These are phyloP conservation scores for Globomyces pollinis-pini DNA, from an alignment of 192 early-diverging fungal genomes.

Conservation along the genomic window DNA sequence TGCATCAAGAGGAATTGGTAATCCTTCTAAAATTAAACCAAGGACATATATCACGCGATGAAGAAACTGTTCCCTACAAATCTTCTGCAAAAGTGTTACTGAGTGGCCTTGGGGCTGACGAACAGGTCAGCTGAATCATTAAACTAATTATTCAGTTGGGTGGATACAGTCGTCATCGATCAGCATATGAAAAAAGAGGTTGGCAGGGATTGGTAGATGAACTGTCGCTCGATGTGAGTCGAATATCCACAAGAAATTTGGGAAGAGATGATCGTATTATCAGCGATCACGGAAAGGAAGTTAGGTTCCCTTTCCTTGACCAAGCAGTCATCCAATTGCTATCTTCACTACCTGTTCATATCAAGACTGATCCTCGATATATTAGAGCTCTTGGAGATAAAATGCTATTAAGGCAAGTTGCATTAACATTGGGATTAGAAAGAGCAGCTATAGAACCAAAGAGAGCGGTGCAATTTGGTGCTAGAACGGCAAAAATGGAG, in stretches of 20 bases:
- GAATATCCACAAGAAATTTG: constrained; percentile 83
- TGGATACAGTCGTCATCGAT: constrained; percentile 83
- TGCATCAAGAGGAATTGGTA: constrained; percentile 73
- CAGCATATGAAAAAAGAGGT: constrained; percentile 52
- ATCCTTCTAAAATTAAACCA: neutral
- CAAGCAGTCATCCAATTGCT: constrained; percentile 63
- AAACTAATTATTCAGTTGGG: constrained; percentile 35
- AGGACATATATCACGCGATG: constrained; percentile 1
- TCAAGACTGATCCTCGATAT: constrained; percentile 78
- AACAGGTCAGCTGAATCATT: constrained; percentile 56
- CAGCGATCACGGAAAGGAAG: constrained; percentile 47
- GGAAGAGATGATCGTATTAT: constrained; percentile 92
- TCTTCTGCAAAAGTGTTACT: constrained; percentile 72
- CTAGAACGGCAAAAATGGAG: constrained; percentile 89
- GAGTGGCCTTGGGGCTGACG: constrained; percentile 88
- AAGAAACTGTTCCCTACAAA: constrained; percentile 38
- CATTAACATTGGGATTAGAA: constrained; percentile 57
- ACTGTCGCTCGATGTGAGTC: constrained; percentile 72
- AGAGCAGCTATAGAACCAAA: constrained; percentile 69
- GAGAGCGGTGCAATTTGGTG: constrained; percentile 96
- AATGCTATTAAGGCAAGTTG: constrained; percentile 70
- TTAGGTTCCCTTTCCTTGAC: constrained; percentile 75
- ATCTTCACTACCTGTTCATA: constrained; percentile 58
- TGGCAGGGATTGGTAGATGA: constrained; percentile 66
- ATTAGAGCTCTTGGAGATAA: constrained; percentile 84